Percentiles rank a stretch among this genome's conserved stretches.
These are phyloP conservation scores for Ashbya aceris DNA, from an alignment of 1,139 yeast genomes.

Conservation along the genomic window DNA sequence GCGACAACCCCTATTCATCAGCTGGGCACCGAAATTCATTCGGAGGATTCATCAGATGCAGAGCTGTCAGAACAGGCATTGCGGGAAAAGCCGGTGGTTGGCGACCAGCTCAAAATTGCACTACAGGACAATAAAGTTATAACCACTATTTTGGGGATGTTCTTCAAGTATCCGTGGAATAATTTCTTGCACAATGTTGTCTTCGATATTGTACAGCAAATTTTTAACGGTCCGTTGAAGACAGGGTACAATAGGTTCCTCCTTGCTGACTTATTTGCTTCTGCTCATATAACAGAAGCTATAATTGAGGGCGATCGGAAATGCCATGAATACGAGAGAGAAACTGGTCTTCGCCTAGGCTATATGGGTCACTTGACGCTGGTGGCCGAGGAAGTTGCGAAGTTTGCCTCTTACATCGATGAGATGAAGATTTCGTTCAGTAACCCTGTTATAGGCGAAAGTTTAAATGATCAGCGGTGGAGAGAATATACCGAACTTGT, in stretches of 20 bases:
- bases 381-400: constrained; percentile 94
- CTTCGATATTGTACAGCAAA: constrained; percentile 94
- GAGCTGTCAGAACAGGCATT: constrained; percentile 20
- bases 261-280: constrained; percentile 74
- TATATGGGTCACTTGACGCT: constrained; percentile 96
- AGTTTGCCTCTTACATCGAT: constrained; percentile 45
- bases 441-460: constrained; percentile 22
- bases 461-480: constrained; percentile 55
- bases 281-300: constrained; percentile 71
- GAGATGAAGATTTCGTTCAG: constrained; percentile 30
- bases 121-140: constrained; percentile 75
- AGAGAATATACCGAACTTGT: constrained; percentile 74
- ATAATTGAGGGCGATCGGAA: constrained; percentile 76
- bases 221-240: constrained; percentile 88
- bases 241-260: constrained; percentile 77
- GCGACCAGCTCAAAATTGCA: constrained; percentile 81
- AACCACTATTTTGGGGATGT: constrained; percentile 72
- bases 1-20: constrained; percentile 9
- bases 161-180: constrained; percentile 94
- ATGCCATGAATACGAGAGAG: constrained; percentile 59
- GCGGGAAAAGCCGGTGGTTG: constrained; percentile 67
- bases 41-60: constrained; percentile 21
- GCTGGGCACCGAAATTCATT: constrained; percentile 15
- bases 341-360: constrained; percentile 62
- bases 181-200: constrained; percentile 95